A percentile compares a stretch with the other conserved stretches of the same genome.
phyloP scores from a whole-genome alignment of 2,329 filamentous ascomycete species.

The Raffaelea albimanens region DNA sequence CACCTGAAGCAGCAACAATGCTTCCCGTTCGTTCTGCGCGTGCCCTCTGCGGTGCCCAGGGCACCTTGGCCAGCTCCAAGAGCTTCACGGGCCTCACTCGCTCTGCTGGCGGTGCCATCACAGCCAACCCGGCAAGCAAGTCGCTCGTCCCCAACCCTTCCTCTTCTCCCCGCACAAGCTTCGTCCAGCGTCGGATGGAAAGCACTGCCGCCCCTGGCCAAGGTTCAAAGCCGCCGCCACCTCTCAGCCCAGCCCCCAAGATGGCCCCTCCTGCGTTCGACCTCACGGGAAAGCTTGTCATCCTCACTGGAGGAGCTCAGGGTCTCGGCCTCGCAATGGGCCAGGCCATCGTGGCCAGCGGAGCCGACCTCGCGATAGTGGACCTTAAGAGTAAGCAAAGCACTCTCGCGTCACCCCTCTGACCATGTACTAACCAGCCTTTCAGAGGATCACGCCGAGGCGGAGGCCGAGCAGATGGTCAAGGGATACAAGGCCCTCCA shows the following conservation, averaged over 20 bases:
- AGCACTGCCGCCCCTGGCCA: not conserved
- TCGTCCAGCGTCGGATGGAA: too few relatives aligned
- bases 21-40: too few relatives aligned
- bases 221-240: not conserved
- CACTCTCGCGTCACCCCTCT: not conserved
- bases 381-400: constrained; percentile 68
- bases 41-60: too few relatives aligned
- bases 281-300: constrained; percentile 69
- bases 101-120: too few relatives aligned
- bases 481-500: constrained; percentile 72
- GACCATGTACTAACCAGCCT: not conserved
- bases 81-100: too few relatives aligned
- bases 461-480: constrained; percentile 64
- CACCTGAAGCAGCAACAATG: not conserved
- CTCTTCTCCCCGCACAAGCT: too few relatives aligned
- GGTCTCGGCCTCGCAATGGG: constrained; percentile 89
- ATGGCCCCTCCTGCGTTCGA: constrained; percentile 64
- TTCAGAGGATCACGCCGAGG: constrained; percentile 71
- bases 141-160: too few relatives aligned
- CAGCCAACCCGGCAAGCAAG: too few relatives aligned
- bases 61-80: too few relatives aligned
- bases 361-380: constrained; percentile 82
- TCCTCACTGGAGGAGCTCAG: constrained; percentile 85
- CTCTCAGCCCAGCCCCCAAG: constrained; percentile 48
- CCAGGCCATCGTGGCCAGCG: constrained; percentile 80